phyloP scores from a whole-genome alignment of 2,329 filamentous ascomycete genomes.

The Hypoxylon sp. region DNA sequence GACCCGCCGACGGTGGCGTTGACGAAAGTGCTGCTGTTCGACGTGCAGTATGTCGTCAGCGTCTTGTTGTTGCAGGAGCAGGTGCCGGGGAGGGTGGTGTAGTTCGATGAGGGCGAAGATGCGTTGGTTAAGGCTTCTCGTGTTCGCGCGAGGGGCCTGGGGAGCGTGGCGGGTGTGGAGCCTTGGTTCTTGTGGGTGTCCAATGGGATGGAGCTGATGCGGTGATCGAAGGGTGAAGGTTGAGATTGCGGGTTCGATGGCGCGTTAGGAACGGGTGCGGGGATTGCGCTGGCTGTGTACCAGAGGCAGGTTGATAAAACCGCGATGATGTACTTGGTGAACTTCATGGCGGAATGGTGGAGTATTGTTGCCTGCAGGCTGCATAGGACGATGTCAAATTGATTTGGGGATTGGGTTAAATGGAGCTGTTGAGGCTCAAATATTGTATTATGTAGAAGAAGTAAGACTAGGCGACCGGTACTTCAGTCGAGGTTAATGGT shows the following conservation, averaged over 20 bases:
- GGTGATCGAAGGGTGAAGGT: not conserved
- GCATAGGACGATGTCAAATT: not conserved
- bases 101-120: not conserved
- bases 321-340: not conserved
- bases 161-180: not conserved
- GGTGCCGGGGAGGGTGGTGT: not conserved
- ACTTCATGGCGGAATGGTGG: constrained; percentile 16
- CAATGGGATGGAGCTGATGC: not conserved
- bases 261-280: not conserved
- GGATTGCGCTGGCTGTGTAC: constrained; percentile 13
- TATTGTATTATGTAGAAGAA: not conserved
- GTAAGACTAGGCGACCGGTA: not conserved
- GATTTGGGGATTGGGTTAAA: not conserved
- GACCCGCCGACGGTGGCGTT: constrained; percentile 21
- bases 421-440: not conserved
- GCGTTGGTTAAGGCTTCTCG: not conserved
- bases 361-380: not conserved
- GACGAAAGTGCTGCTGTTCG: constrained; percentile 18
- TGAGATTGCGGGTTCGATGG: not conserved
- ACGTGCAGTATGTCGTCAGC: constrained; percentile 10
- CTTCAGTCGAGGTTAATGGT: not conserved
- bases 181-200: not conserved
- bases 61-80: not conserved
- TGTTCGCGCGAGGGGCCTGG: not conserved
- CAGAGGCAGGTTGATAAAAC: constrained; percentile 25